These are phyloP conservation scores for Sporothrix luriei DNA, from an alignment of 2,329 filamentous ascomycete species.

Conservation along the genomic window DNA sequence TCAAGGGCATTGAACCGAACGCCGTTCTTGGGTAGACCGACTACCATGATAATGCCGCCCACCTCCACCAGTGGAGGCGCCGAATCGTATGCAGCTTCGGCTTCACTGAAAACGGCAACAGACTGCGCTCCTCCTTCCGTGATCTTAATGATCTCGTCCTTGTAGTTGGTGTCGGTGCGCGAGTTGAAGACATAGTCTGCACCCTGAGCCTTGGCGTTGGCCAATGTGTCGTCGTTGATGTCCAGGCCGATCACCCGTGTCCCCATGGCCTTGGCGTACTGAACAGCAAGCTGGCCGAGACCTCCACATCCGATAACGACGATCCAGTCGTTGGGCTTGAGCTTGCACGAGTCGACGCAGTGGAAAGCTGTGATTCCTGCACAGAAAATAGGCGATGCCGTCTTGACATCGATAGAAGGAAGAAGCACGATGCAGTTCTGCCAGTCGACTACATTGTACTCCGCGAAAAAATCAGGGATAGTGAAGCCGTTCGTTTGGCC, in stretches of 20 bases:
- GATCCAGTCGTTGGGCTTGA: constrained; percentile 46
- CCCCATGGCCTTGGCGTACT: constrained; percentile 52
- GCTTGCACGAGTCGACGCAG: constrained; percentile 43
- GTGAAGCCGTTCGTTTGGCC: constrained; percentile 49
- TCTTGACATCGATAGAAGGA: constrained; percentile 39
- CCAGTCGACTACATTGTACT: constrained; percentile 52
- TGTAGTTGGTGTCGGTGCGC: constrained; percentile 44
- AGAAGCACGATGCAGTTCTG: constrained; percentile 48
- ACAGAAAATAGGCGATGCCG: constrained; percentile 51
- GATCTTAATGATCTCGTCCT: constrained; percentile 46
- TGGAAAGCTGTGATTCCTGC: constrained; percentile 52
- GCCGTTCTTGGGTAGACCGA: constrained; percentile 44
- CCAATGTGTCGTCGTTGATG: constrained; percentile 43
- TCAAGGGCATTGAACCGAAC: constrained; percentile 44
- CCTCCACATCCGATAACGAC: constrained; percentile 49
- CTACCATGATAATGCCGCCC: constrained; percentile 48
- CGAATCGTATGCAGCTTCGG: constrained; percentile 41
- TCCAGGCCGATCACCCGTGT: constrained; percentile 49
- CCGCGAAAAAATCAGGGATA: constrained; percentile 51
- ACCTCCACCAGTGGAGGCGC: constrained; percentile 31
- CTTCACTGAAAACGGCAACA: constrained; percentile 47
- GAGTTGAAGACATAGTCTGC: constrained; percentile 50
- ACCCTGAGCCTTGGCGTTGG: constrained; percentile 46
- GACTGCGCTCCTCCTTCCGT: constrained; percentile 48
- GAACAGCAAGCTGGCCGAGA: constrained; percentile 50